A percentile compares a stretch with the other conserved stretches of the same genome.
These are phyloP conservation scores for Pleurotus citrinopileatus DNA, from an alignment of 768 basidiomycete genomes.

Conservation along the genomic window DNA sequence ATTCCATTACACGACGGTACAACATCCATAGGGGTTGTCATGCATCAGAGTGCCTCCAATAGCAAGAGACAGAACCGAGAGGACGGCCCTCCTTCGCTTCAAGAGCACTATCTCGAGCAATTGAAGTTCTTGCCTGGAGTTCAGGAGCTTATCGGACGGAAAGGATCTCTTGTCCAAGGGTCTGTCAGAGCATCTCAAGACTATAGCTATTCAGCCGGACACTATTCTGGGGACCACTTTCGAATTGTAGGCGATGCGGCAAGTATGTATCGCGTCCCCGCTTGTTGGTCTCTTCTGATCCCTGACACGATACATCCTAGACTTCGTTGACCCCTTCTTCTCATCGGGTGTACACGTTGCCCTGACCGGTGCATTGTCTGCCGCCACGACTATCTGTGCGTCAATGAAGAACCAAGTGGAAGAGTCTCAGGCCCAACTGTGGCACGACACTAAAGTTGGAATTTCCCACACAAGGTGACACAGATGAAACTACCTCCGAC, in stretches of 20 bases:
- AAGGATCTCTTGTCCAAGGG: slow-evolving; percentile 18
- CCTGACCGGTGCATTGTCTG: slow-evolving; percentile 34
- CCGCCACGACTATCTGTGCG: slow-evolving; percentile 35
- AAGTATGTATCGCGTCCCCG: slow-evolving; percentile 21
- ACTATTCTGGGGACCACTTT: slow-evolving; percentile 32
- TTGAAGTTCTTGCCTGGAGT: slow-evolving; percentile 39
- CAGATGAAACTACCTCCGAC: background rate
- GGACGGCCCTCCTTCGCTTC: slow-evolving; percentile 23
- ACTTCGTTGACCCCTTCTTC: slow-evolving; percentile 47
- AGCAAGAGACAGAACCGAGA: slow-evolving; percentile 24
- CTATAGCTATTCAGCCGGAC: slow-evolving; percentile 32
- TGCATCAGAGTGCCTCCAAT: slow-evolving; percentile 33
- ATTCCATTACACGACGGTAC: slow-evolving; percentile 50
- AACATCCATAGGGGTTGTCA: slow-evolving; percentile 46
- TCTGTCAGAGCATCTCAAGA: slow-evolving; percentile 28
- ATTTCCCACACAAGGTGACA: slow-evolving; percentile 31
- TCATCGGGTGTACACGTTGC: slow-evolving; percentile 43
- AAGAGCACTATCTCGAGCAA: slow-evolving; percentile 39
- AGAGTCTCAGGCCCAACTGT: slow-evolving; percentile 28
- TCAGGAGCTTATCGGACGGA: slow-evolving; percentile 23
- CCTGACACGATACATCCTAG: slow-evolving; percentile 18
- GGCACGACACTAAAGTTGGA: slow-evolving; percentile 32
- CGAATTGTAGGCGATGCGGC: slow-evolving; percentile 40
- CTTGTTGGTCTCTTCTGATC: too few species aligned
- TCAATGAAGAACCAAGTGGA: slow-evolving; percentile 28